Evolutionary conservation across 192 early-diverging fungal species (phyloP).

Genomic region (Coemansia sp.): DNA sequence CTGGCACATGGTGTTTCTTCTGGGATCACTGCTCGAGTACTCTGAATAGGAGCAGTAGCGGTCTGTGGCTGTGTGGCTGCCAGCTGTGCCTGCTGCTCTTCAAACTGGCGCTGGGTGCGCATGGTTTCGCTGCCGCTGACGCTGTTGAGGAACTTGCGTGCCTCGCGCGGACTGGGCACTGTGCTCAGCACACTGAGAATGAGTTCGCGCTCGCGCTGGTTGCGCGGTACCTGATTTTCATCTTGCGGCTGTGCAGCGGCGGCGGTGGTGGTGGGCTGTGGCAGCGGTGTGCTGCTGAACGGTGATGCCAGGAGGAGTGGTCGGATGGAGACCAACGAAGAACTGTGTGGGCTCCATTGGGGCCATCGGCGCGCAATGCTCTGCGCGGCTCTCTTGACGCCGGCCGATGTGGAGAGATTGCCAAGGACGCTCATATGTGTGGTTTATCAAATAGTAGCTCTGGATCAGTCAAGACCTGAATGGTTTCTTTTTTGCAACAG

Average conservation of each 20-base stretch:
- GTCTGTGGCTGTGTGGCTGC: slow-evolving; percentile 3
- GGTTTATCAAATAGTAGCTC: too few relatives aligned
- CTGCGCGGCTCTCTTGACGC: too few relatives aligned
- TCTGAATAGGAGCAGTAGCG: slow-evolving; percentile 1
- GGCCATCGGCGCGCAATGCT: too few relatives aligned
- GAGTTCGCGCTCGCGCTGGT: slow-evolving; percentile 40
- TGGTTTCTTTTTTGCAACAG: too few relatives aligned
- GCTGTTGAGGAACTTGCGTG: slow-evolving; percentile 47
- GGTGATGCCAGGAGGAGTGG: too few relatives aligned
- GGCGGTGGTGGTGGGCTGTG: background rate
- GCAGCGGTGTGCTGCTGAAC: background rate
- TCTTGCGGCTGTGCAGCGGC: background rate
- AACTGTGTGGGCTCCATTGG: too few relatives aligned
- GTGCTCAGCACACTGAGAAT: slow-evolving; percentile 49
- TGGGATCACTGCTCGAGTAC: too few relatives aligned
- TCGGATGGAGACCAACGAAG: too few relatives aligned
- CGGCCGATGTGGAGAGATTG: too few relatives aligned
- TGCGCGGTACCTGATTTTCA: background rate
- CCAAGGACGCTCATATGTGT: too few relatives aligned
- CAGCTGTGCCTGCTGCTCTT: slow-evolving; percentile 29
- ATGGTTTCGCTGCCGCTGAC: slow-evolving; percentile 42
- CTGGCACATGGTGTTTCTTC: slow-evolving; percentile 9
- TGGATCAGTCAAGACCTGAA: too few relatives aligned
- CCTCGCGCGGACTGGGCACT: slow-evolving; percentile 47
- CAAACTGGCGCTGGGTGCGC: slow-evolving; percentile 42